Percentiles rank a stretch among this genome's conserved stretches.
These are phyloP conservation scores for Ustilago cynodontis DNA, from an alignment of 1,284 basidiomycete genomes.

Conservation along the genomic window DNA sequence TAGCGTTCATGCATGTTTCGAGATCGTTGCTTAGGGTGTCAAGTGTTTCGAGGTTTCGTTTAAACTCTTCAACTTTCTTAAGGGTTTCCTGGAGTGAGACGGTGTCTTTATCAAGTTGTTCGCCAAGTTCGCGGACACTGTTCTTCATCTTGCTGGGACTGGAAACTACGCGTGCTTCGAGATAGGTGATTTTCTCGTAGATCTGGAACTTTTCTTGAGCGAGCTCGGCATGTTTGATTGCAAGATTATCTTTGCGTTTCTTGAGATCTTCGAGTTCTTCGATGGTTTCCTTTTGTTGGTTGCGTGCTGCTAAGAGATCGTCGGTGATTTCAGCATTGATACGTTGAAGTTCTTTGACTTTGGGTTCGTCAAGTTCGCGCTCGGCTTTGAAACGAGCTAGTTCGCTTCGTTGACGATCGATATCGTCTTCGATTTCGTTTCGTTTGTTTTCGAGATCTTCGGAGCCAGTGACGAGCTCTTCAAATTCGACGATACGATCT, in stretches of 20 bases:
- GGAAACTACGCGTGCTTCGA: conserved; percentile 57
- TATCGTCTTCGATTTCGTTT: conserved; percentile 73
- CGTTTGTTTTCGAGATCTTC: conserved; percentile 76
- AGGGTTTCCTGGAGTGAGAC: conserved; percentile 81
- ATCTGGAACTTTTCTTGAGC: conserved; percentile 58
- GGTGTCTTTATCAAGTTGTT: conserved; percentile 79
- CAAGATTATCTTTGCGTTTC: conserved; percentile 44
- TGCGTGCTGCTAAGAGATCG: conserved; percentile 72
- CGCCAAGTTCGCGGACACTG: conserved; percentile 54
- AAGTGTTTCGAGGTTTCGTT: conserved; percentile 50
- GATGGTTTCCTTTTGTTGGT: conserved; percentile 56
- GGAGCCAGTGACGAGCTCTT: conserved; percentile 75
- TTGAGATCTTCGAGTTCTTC: conserved; percentile 57
- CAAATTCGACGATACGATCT: conserved; percentile 73
- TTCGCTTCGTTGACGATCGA: conserved; percentile 75
- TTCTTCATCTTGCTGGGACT: conserved; percentile 58
- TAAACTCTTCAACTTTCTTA: conserved; percentile 74
- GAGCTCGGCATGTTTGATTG: conserved; percentile 57
- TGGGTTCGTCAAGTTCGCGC: conserved; percentile 74
- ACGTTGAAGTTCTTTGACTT: conserved; percentile 77
- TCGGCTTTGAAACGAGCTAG: conserved; percentile 61
- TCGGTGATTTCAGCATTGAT: conserved; percentile 86
- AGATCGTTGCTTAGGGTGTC: conserved; percentile 56
- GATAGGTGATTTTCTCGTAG: conserved; percentile 57
- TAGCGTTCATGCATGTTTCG: conserved; percentile 41